Conservation (phyloP, 805 yeast genomes). For the Candida caryicola region DNA sequence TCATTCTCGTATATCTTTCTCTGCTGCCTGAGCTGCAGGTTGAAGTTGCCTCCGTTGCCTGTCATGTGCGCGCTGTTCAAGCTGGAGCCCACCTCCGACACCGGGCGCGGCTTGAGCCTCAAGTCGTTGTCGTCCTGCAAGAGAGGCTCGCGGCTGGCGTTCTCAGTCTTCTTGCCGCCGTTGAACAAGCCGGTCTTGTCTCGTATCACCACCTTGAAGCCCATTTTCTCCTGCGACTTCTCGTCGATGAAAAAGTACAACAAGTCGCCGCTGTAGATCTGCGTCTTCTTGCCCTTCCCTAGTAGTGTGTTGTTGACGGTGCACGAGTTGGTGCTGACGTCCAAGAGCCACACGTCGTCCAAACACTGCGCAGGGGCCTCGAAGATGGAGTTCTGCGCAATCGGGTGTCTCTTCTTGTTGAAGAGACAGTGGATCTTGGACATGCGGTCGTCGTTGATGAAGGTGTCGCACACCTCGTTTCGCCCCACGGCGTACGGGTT, state of each 20-base stretch:
- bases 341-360: constrained; percentile 78
- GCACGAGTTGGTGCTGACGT: constrained; percentile 78
- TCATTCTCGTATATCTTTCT: constrained; percentile 21
- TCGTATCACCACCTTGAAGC: constrained; percentile 50
- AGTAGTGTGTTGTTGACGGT: constrained; percentile 58
- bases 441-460: constrained; percentile 68
- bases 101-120: constrained; percentile 26
- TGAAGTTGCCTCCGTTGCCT: constrained; percentile 27
- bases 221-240: constrained; percentile 47
- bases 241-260: constrained; percentile 66
- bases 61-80: constrained; percentile 5
- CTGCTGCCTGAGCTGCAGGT: constrained; percentile 27
- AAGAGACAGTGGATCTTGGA: constrained; percentile 83
- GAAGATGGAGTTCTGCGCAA: constrained; percentile 45
- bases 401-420: constrained; percentile 59
- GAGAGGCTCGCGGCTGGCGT: constrained; percentile 1
- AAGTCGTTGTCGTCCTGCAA: constrained; percentile 24
- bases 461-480: constrained; percentile 55
- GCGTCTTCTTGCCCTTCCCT: constrained; percentile 60
- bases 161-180: constrained; percentile 35
- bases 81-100: constrained; percentile 12
- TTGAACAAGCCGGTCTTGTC: constrained; percentile 66
- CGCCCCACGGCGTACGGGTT: constrained; percentile 76
- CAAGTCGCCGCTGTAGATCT: constrained; percentile 62
- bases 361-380: constrained; percentile 73